These are phyloP conservation scores for Phaeomoniella chlamydospora DNA, from an alignment of 2,329 filamentous ascomycete species.

Conservation along the genomic window DNA sequence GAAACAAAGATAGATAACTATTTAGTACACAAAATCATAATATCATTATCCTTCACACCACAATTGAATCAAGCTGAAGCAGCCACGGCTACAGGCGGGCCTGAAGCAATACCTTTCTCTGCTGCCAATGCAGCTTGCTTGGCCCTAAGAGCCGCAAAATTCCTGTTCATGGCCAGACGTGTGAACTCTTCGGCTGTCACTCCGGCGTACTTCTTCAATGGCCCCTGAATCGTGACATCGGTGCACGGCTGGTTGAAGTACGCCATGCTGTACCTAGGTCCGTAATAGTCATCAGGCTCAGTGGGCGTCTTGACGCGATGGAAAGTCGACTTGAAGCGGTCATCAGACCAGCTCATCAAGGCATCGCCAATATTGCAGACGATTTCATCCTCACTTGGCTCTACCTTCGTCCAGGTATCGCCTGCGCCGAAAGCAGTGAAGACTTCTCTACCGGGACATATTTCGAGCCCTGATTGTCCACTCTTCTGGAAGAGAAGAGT, in stretches of 20 bases:
- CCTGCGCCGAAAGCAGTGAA: slow-evolving; percentile 44
- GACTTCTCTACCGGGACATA: slow-evolving; percentile 48
- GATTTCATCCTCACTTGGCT: slow-evolving; percentile 32
- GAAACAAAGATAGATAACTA: too few relatives aligned
- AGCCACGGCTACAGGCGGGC: not conserved
- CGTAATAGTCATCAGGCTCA: slow-evolving; percentile 39
- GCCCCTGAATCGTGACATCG: slow-evolving; percentile 45
- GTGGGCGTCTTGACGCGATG: slow-evolving; percentile 49
- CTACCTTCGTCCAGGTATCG: slow-evolving; percentile 50
- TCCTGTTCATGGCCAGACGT: slow-evolving; percentile 38
- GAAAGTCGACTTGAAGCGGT: slow-evolving; percentile 52
- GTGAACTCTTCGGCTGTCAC: slow-evolving; percentile 49
- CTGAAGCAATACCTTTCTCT: not conserved
- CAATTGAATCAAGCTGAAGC: not conserved
- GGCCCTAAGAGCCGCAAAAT: slow-evolving; percentile 37
- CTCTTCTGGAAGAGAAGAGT: slow-evolving; percentile 49
- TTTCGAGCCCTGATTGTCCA: slow-evolving; percentile 47
- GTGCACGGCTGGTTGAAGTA: slow-evolving; percentile 52
- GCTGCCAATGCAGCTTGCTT: slow-evolving; percentile 22
- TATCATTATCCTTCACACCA: too few relatives aligned
- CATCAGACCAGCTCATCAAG: slow-evolving; percentile 52
- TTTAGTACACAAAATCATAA: too few relatives aligned
- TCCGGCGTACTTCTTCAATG: slow-evolving; percentile 44
- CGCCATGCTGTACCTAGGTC: slow-evolving; percentile 49
- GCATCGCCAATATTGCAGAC: slow-evolving; percentile 55